These are phyloP conservation scores for Senecio squalidus DNA, from an alignment of 140 eudicot genomes.

Conservation along the genomic window DNA sequence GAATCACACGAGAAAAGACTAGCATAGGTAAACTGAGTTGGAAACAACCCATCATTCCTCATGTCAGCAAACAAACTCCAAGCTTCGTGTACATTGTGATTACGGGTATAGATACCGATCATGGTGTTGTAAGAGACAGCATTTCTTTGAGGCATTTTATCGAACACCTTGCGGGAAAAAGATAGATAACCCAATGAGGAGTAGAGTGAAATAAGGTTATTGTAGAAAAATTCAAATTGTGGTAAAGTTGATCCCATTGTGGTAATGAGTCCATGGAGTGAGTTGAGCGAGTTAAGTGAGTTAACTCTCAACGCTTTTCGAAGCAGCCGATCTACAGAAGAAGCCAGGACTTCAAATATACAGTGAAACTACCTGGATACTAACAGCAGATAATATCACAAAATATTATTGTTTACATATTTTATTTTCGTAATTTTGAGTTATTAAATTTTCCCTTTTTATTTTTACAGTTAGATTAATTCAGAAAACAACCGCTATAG, in stretches of 20 bases:
- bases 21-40: constrained; percentile 55
- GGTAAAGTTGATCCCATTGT: constrained; percentile 44
- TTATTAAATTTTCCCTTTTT: too few relatives aligned
- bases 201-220: constrained; percentile 45
- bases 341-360: constrained; percentile 30
- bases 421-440: too few relatives aligned
- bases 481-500: too few relatives aligned
- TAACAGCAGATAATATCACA: too few relatives aligned
- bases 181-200: constrained; percentile 20
- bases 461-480: too few relatives aligned
- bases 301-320: constrained; percentile 29
- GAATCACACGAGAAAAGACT: constrained; percentile 43
- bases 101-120: constrained; percentile 42
- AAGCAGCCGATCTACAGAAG: constrained; percentile 23
- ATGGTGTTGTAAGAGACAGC: constrained; percentile 60
- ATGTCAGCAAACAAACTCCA: constrained; percentile 48
- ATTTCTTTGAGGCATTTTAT: constrained; percentile 58
- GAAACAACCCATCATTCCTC: constrained; percentile 52
- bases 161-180: constrained; percentile 60
- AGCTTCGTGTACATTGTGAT: constrained; percentile 35
- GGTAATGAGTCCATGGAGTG: constrained; percentile 57
- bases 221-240: constrained; percentile 43
- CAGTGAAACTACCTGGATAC: too few relatives aligned
- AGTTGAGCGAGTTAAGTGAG: constrained; percentile 35
- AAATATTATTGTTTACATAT: too few relatives aligned